phyloP scores from a whole-genome alignment of 2,329 filamentous ascomycete genomes.

The Dendrostoma leiphaemia region DNA sequence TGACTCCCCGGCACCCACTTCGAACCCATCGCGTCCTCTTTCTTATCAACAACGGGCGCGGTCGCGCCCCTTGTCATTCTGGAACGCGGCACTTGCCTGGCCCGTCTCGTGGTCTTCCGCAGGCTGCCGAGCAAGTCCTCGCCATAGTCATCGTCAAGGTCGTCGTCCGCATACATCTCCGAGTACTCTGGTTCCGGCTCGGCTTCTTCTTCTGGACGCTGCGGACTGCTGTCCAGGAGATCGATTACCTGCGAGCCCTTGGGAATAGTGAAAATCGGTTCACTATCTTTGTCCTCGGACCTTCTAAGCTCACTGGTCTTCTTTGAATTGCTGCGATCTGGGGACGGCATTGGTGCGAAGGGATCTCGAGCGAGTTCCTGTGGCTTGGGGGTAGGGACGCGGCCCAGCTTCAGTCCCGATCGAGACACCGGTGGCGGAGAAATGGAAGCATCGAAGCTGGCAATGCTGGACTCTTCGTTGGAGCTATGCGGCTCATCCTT shows the following conservation, averaged over 20 bases:
- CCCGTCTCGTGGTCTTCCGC: neutral
- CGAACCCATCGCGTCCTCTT: neutral
- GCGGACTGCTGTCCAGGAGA: constrained; percentile 7
- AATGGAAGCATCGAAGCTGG: constrained; percentile 12
- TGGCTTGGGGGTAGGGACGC: neutral
- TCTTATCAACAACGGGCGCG: neutral
- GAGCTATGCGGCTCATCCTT: neutral
- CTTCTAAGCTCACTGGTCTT: neutral
- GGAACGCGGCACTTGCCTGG: neutral
- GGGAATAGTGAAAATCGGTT: neutral
- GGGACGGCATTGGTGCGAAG: neutral
- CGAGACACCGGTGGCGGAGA: constrained; percentile 9
- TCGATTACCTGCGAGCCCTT: constrained; percentile 5
- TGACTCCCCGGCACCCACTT: constrained; percentile 5
- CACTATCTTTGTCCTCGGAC: neutral
- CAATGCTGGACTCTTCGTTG: neutral
- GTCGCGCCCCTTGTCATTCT: constrained; percentile 1
- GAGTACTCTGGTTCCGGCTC: neutral
- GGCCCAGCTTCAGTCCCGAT: neutral
- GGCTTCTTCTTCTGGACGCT: neutral
- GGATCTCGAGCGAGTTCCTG: neutral
- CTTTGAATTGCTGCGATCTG: neutral
- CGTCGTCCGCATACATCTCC: constrained; percentile 15
- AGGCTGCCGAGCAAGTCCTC: neutral
- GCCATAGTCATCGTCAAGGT: constrained; percentile 7